A percentile compares a stretch with the other conserved stretches of the same genome.
Evolutionary conservation across 805 yeast species (phyloP).

Genomic region (Candida silvatica): DNA sequence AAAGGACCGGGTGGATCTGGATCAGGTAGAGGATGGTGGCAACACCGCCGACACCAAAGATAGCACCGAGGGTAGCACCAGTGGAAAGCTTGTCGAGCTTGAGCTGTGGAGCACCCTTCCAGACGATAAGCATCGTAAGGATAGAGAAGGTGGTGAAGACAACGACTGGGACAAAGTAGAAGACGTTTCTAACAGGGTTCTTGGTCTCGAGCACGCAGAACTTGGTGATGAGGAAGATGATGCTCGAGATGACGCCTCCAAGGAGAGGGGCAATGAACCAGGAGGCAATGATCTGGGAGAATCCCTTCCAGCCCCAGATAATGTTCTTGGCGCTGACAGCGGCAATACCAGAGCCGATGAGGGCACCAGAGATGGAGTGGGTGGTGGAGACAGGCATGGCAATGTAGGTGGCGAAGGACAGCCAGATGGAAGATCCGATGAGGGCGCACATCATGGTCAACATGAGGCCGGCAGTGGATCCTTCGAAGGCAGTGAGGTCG

Average conservation of each 20-base stretch:
- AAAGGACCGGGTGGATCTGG: constrained; percentile 53
- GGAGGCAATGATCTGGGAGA: constrained; percentile 64
- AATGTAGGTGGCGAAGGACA: too few species aligned
- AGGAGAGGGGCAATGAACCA: constrained; percentile 74
- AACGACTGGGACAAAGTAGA: constrained; percentile 49
- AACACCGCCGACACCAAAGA: constrained; percentile 57
- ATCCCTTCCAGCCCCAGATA: constrained; percentile 76
- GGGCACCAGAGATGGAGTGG: too few species aligned
- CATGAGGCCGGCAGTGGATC: too few species aligned
- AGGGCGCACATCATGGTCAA: too few species aligned
- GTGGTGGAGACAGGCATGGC: too few species aligned
- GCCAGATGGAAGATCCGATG: too few species aligned
- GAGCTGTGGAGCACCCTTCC: constrained; percentile 74
- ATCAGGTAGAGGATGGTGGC: constrained; percentile 42
- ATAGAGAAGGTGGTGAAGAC: constrained; percentile 53
- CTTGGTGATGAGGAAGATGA: constrained; percentile 52
- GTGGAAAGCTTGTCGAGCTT: constrained; percentile 43
- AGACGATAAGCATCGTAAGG: constrained; percentile 67
- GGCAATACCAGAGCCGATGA: too few species aligned
- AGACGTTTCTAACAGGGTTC: constrained; percentile 44
- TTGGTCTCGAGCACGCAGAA: constrained; percentile 53
- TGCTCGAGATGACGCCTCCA: constrained; percentile 56
- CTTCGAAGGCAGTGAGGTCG: too few species aligned
- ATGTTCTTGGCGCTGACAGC: too few species aligned
- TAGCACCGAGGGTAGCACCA: constrained; percentile 47